These are phyloP conservation scores for Paraphoma sp. DNA, from an alignment of 2,329 filamentous ascomycete genomes.

Conservation along the genomic window DNA sequence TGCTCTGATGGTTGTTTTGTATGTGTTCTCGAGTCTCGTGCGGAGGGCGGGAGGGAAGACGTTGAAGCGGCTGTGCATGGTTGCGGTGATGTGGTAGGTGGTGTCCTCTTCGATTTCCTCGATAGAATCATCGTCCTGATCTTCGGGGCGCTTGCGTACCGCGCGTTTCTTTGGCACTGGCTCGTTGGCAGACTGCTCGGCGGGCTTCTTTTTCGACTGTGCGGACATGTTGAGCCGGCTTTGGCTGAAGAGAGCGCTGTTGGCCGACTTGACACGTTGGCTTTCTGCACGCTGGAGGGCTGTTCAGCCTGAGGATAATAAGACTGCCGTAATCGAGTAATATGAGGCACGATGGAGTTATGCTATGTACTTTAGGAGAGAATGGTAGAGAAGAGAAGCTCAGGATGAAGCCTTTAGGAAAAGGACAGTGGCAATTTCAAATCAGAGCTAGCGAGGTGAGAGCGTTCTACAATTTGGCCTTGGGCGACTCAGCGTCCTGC, in stretches of 20 bases:
- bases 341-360: no score
- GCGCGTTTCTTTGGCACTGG: neutral
- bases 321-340: no score
- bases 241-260: no score
- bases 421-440: no score
- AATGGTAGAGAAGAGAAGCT: no score
- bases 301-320: no score
- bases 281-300: no score
- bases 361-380: no score
- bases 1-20: neutral
- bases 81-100: neutral
- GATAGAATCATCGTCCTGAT: neutral
- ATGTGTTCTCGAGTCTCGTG: neutral
- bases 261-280: no score
- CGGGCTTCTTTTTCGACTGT: neutral
- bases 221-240: neutral
- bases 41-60: neutral
- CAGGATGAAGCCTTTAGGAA: no score
- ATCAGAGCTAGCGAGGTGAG: neutral
- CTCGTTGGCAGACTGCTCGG: neutral
- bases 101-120: neutral
- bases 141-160: neutral
- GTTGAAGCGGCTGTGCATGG: neutral
- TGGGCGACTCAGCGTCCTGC: constrained; percentile 38
- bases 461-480: constrained; percentile 51